Conservation (phyloP, 768 basidiomycete genomes). For the Tulasnella sp. region DNA sequence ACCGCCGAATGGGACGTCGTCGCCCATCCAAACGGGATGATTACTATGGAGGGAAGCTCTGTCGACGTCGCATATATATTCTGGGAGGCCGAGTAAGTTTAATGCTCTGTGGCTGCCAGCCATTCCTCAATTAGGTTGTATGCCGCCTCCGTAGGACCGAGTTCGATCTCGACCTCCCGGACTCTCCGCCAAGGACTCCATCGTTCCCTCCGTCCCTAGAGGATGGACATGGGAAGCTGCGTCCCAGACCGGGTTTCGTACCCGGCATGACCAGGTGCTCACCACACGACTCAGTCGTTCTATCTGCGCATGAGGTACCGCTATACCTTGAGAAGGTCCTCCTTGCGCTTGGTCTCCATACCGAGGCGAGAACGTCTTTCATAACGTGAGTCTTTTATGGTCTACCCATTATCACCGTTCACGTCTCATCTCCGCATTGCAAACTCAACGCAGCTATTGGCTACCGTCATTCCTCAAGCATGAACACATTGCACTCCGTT, state of each 20-base stretch:
- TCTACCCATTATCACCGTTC: not conserved
- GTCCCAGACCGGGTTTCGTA: not conserved
- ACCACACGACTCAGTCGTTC: not conserved
- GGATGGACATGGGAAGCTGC: not conserved
- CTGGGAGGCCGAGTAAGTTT: conserved; percentile 11
- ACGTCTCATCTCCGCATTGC: not conserved
- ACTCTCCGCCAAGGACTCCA: not conserved
- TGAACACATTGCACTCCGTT: conserved; percentile 45
- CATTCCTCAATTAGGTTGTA: not conserved
- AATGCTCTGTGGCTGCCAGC: not conserved
- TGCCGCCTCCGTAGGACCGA: not conserved
- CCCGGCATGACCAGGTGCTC: not conserved
- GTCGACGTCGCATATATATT: not conserved
- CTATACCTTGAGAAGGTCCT: not conserved
- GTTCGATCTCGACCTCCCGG: not conserved
- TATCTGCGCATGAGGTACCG: not conserved
- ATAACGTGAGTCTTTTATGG: not conserved
- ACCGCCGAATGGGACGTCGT: not conserved
- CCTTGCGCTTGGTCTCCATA: not conserved
- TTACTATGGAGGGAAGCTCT: conserved; percentile 32
- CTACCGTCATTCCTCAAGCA: conserved; percentile 45
- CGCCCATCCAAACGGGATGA: not conserved
- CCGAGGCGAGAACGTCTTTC: not conserved
- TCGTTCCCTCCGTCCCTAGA: not conserved
- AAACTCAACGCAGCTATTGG: conserved; percentile 40